A percentile compares a stretch with the other conserved stretches of the same genome.
These are phyloP conservation scores for Friedmanniomyces simplex DNA, from an alignment of 495 filamentous ascomycete genomes.

Conservation along the genomic window DNA sequence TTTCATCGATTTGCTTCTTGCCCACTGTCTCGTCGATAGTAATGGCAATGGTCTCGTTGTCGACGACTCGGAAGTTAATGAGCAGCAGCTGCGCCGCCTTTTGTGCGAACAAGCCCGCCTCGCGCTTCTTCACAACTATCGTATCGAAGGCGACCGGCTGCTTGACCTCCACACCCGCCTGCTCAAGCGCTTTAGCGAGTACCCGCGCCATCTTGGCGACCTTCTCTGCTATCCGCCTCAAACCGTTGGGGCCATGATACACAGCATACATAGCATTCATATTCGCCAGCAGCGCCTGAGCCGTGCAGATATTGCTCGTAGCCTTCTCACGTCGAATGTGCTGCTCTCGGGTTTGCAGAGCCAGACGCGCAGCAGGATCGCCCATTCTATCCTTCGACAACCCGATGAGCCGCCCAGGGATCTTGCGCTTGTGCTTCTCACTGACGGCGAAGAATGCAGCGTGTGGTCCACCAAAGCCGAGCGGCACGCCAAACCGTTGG, in stretches of 20 bases:
- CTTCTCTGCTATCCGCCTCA: constrained; percentile 75
- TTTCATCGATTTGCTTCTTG: constrained; percentile 46
- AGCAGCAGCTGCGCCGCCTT: constrained; percentile 41
- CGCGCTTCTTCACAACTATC: constrained; percentile 51
- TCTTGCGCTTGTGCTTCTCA: constrained; percentile 92
- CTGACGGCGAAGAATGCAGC: constrained; percentile 93
- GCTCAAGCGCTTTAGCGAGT: constrained; percentile 54
- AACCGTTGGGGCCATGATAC: constrained; percentile 82
- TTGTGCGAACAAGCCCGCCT: constrained; percentile 34
- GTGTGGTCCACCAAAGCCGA: constrained; percentile 91
- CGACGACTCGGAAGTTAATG: constrained; percentile 57
- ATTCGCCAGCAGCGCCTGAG: constrained; percentile 89
- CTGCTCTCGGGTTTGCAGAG: constrained; percentile 91
- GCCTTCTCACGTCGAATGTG: constrained; percentile 97
- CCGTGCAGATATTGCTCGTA: constrained; percentile 97
- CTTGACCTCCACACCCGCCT: constrained; percentile 52
- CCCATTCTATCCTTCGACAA: constrained; percentile 88
- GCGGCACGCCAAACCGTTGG: constrained; percentile 88
- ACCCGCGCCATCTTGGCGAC: constrained; percentile 60
- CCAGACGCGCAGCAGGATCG: constrained; percentile 72
- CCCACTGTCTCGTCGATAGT: constrained; percentile 66
- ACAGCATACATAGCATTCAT: constrained; percentile 98
- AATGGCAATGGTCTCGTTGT: constrained; percentile 50
- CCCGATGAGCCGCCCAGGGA: constrained; percentile 85
- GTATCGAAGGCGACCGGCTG: constrained; percentile 68